Base-by-base conservation (phyloP, 2,329 filamentous ascomycete genomes). In the Aspergillus sp. region DNA sequence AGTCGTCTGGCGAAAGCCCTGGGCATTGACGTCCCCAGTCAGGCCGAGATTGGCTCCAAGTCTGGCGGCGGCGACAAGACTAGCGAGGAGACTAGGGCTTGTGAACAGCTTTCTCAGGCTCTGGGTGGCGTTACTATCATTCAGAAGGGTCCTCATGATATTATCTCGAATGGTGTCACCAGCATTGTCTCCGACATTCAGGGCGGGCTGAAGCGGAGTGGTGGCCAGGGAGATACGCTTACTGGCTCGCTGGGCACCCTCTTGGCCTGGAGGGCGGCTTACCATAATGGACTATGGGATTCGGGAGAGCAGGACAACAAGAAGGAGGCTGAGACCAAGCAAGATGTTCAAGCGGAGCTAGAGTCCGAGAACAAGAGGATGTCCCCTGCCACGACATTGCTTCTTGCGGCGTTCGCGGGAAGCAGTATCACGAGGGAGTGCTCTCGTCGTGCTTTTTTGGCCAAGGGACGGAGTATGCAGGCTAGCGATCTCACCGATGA, bases 221-320 rank as follows among this genome's bases (percentile, higher is more conserved):
- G 94, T 51, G 95, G 95, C 0, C 95, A 99, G 78, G 95, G 95
- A 1, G 95, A 99, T 78, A 98, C 95, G 4, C 80, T 99, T 66
- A 98, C 95, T 0, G 95, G 95, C 1, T 88, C 88, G 36, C 80
- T 99, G 65, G 95, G 91, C 1, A 98, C 95, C 3, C 87, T 99
- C 67, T 78, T 98, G 65, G 93, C 87, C 1, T 99, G 94, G 88
- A 84, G 94, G 62, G 89, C 88, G 74, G 92, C 92, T 21, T 99
- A 99, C 76, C 81, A 92, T 57, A 91, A 97, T 60, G 83, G 84
- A 28, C 76, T 97, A 4, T 98, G 94, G 94, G 87, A 86, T 28
- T 71, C 70, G 0, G 71, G 70, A 1, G 75, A 75, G 64, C 67
- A 72, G 23, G 69, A 74, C 1, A 70, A 69, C 50, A 61, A 66